These are phyloP conservation scores for Fraxinus pennsylvanica DNA, from an alignment of 257 asterid species.

Conservation along the genomic window DNA sequence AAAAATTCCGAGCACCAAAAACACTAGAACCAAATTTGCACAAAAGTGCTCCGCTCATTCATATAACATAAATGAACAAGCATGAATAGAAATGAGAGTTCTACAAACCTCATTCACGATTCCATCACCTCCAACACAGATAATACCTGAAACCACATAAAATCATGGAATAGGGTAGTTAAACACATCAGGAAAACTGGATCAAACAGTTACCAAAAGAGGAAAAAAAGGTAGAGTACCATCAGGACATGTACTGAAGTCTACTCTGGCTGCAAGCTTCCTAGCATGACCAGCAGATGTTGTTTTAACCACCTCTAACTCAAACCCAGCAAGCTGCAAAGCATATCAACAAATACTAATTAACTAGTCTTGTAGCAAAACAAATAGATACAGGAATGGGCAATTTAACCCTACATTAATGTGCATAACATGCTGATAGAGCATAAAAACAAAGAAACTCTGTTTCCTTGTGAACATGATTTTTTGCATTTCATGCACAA, in stretches of 20 bases:
- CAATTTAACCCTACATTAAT: not conserved
- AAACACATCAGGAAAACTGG: constrained; percentile 22
- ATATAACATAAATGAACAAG: constrained; percentile 12
- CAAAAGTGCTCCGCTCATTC: constrained; percentile 19
- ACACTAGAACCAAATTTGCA: constrained; percentile 11
- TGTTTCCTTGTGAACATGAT: not conserved
- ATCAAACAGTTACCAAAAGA: constrained; percentile 15
- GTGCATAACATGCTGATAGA: not conserved
- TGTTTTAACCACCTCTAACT: constrained; percentile 89
- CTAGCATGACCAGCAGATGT: constrained; percentile 98
- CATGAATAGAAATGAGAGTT: constrained; percentile 23
- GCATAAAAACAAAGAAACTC: not conserved
- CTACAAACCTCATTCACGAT: constrained; percentile 85
- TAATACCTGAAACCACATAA: constrained; percentile 65
- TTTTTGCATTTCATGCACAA: not conserved
- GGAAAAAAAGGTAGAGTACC: constrained; percentile 49
- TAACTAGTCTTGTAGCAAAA: constrained; percentile 1
- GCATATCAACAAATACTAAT: constrained; percentile 22
- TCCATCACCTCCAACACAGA: constrained; percentile 99
- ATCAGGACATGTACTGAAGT: constrained; percentile 94
- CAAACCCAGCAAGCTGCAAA: constrained; percentile 95
- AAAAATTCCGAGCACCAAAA: constrained; percentile 3
- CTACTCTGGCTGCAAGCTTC: constrained; percentile 84
- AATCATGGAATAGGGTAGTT: constrained; percentile 22
- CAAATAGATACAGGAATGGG: not conserved